Evolutionary conservation across 1,284 basidiomycete genomes (phyloP).

Genomic region (Leccinum subfulvum): DNA sequence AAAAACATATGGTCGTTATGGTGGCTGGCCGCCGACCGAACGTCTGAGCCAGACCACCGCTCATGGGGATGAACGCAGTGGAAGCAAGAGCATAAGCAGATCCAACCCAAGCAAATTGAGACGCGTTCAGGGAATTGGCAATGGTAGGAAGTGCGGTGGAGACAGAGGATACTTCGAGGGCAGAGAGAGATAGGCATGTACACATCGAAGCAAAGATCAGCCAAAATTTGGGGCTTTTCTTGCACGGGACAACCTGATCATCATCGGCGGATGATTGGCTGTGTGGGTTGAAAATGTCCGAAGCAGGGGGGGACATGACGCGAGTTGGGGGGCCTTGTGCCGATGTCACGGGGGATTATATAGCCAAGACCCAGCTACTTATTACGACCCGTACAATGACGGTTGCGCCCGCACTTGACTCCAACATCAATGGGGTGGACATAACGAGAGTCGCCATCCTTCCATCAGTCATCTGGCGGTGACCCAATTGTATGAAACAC

Average conservation of each 20-base stretch:
- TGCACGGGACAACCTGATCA: not conserved
- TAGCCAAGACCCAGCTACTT: not conserved
- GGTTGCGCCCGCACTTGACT: not conserved
- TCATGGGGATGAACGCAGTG: slow-evolving; percentile 33
- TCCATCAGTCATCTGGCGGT: not conserved
- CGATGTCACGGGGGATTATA: not conserved
- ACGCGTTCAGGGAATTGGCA: slow-evolving; percentile 29
- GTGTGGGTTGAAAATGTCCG: not conserved
- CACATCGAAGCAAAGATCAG: slow-evolving; percentile 14
- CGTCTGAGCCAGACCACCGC: slow-evolving; percentile 29
- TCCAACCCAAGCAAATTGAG: slow-evolving; percentile 38
- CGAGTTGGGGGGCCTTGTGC: not conserved
- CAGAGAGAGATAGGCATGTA: slow-evolving; percentile 12
- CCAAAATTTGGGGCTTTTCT: slow-evolving; percentile 10
- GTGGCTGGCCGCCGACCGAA: slow-evolving; percentile 42
- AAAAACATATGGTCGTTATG: slow-evolving; percentile 43
- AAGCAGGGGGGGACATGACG: not conserved
- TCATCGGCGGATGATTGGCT: not conserved
- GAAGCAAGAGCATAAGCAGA: slow-evolving; percentile 38
- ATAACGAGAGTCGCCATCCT: not conserved
- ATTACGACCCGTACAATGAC: not conserved
- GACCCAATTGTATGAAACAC: not conserved
- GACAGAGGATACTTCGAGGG: slow-evolving; percentile 10
- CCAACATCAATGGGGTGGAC: not conserved
- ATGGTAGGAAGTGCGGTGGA: slow-evolving; percentile 39